Evolutionary conservation across 306 rosid species (phyloP).

Genomic region (Chamaecrista fasciculata): DNA sequence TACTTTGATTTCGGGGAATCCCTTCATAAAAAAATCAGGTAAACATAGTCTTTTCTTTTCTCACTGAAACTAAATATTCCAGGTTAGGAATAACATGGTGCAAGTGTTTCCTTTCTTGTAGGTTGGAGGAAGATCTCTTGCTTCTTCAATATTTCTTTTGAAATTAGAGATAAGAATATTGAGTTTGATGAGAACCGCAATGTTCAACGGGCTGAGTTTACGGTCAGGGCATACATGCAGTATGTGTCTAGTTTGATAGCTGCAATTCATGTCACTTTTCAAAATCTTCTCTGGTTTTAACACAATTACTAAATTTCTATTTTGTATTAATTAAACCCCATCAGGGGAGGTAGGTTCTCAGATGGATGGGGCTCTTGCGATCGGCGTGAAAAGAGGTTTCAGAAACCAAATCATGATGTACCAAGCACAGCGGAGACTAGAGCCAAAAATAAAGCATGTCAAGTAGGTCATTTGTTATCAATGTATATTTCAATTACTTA

Average conservation of each 20-base stretch:
- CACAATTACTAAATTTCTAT: not conserved
- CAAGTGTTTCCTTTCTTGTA: conserved; percentile 37
- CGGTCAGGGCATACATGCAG: conserved; percentile 94
- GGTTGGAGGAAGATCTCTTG: conserved; percentile 99
- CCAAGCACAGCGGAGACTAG: conserved; percentile 97
- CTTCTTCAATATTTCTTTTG: conserved; percentile 88
- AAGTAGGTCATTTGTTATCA: conserved; percentile 44
- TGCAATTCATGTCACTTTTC: conserved; percentile 12
- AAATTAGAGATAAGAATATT: conserved; percentile 81
- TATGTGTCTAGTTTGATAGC: conserved; percentile 44
- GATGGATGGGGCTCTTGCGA: conserved; percentile 99
- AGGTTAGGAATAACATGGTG: conserved; percentile 16
- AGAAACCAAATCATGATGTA: conserved; percentile 84
- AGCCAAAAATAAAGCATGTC: conserved; percentile 92
- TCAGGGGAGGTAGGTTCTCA: conserved; percentile 91
- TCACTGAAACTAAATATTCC: not conserved
- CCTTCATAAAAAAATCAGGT: conserved; percentile 90
- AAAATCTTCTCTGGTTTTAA: conserved; percentile 4
- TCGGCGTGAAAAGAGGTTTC: conserved; percentile 82
- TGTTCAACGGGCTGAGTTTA: conserved; percentile 89
- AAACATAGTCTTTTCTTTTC: conserved; percentile 9
- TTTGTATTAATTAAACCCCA: conserved; percentile 6
- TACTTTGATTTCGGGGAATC: conserved; percentile 63
- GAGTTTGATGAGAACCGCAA: conserved; percentile 84
- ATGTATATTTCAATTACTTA: conserved; percentile 1